Conservation (phyloP, 228 moss, liverwort and hornwort species). For the Sphagnum fallax region DNA sequence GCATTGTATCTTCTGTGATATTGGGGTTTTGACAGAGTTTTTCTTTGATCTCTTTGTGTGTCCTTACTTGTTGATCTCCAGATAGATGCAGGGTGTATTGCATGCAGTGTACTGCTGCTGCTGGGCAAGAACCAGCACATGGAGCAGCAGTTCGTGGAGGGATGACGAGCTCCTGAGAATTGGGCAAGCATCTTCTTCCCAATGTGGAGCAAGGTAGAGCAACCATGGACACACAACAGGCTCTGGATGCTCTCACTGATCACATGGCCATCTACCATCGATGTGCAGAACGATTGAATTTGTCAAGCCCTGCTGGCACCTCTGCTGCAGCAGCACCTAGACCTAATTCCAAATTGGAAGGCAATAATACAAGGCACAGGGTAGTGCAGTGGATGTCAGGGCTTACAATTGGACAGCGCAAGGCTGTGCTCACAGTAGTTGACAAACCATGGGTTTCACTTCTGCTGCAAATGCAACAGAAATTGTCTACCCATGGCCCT, state of each 20-base stretch:
- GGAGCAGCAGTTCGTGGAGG: no score
- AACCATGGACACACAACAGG: constrained; percentile 69
- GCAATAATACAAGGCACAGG: constrained; percentile 41
- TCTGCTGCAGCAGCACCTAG: constrained; percentile 14
- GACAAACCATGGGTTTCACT: constrained; percentile 69
- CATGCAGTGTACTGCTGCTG: no score
- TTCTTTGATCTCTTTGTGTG: no score
- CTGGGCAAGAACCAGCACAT: no score
- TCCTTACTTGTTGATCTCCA: no score
- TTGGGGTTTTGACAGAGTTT: no score
- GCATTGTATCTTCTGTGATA: no score
- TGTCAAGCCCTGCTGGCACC: constrained; percentile 3
- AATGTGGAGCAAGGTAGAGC: not conserved
- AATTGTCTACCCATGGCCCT: constrained; percentile 49
- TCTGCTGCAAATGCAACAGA: constrained; percentile 74
- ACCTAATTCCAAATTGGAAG: constrained; percentile 12
- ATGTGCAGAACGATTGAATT: constrained; percentile 36
- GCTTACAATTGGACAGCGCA: constrained; percentile 52
- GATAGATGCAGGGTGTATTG: no score
- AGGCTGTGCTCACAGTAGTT: constrained; percentile 58
- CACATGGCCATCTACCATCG: constrained; percentile 84
- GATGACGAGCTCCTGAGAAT: no score
- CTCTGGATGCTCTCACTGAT: constrained; percentile 72
- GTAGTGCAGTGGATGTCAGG: constrained; percentile 62
- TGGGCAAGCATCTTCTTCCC: no score